phyloP scores from a whole-genome alignment of 331 rosid species.

The Acacia concinna region DNA sequence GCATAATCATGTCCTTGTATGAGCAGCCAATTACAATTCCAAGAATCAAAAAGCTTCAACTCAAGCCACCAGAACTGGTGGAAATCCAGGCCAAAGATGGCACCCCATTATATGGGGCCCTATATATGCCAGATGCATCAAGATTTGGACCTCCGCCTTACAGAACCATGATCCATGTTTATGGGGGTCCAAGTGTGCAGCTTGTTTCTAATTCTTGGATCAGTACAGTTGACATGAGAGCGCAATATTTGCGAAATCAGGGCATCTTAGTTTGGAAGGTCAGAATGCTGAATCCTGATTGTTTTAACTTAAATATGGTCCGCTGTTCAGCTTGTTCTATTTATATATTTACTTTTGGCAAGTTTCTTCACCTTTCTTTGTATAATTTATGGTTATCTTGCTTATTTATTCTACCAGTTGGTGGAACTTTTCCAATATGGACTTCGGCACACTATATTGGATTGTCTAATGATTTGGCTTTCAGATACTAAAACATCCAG shows the following conservation, averaged over 20 bases:
- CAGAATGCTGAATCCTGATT: slow-evolving; percentile 34
- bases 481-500: slow-evolving; percentile 1
- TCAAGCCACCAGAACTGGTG: slow-evolving; percentile 80
- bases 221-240: slow-evolving; percentile 88
- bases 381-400: not conserved
- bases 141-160: slow-evolving; percentile 97
- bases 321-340: not conserved
- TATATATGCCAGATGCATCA: slow-evolving; percentile 76
- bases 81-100: slow-evolving; percentile 68
- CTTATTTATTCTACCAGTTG: not conserved
- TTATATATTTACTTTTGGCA: not conserved
- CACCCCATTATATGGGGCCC: slow-evolving; percentile 64
- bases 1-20: slow-evolving; percentile 60
- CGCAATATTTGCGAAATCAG: slow-evolving; percentile 77
- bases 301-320: slow-evolving; percentile 13
- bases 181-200: slow-evolving; percentile 96
- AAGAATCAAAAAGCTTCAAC: slow-evolving; percentile 71
- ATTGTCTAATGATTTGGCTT: not conserved
- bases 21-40: slow-evolving; percentile 66
- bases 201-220: slow-evolving; percentile 83
- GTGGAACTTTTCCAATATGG: too few species aligned
- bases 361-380: slow-evolving; percentile 3
- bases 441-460: too few species aligned
- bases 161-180: slow-evolving; percentile 84
- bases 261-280: slow-evolving; percentile 99